Conservation (phyloP, 768 basidiomycete species). For the Scleroderma citrinum region DNA sequence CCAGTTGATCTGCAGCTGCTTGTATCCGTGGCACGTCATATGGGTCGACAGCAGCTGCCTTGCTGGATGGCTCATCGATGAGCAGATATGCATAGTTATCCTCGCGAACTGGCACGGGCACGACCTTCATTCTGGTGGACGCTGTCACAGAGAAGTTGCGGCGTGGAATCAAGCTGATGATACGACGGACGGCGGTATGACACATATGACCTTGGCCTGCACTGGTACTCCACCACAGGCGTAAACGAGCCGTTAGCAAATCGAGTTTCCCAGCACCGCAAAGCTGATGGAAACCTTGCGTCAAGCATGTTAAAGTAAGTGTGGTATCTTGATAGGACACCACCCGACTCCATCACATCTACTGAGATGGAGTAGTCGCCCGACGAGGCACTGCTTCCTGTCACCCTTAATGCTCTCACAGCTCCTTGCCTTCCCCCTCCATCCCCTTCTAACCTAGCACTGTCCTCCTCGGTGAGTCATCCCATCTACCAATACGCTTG, state of each 20-base stretch:
- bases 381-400: not conserved
- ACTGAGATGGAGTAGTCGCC: not conserved
- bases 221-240: not conserved
- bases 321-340: slow-evolving; percentile 1
- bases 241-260: not conserved
- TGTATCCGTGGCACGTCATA: slow-evolving; percentile 69
- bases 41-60: slow-evolving; percentile 76
- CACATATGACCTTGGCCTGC: not conserved
- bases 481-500: not conserved
- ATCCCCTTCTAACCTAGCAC: not conserved
- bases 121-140: slow-evolving; percentile 53
- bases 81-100: slow-evolving; percentile 88
- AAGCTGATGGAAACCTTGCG: slow-evolving; percentile 3
- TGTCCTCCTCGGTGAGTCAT: not conserved
- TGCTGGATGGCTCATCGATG: slow-evolving; percentile 59
- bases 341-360: not conserved
- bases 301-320: not conserved
- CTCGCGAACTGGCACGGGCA: slow-evolving; percentile 71
- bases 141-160: slow-evolving; percentile 15
- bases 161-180: slow-evolving; percentile 1
- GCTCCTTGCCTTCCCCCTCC: not conserved
- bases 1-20: slow-evolving; percentile 53
- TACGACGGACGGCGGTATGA: not conserved
- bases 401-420: not conserved
- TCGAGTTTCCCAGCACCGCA: slow-evolving; percentile 2